Evolutionary conservation across 2,329 filamentous ascomycete species (phyloP).

Genomic region (Rhynchosporium agropyri): DNA sequence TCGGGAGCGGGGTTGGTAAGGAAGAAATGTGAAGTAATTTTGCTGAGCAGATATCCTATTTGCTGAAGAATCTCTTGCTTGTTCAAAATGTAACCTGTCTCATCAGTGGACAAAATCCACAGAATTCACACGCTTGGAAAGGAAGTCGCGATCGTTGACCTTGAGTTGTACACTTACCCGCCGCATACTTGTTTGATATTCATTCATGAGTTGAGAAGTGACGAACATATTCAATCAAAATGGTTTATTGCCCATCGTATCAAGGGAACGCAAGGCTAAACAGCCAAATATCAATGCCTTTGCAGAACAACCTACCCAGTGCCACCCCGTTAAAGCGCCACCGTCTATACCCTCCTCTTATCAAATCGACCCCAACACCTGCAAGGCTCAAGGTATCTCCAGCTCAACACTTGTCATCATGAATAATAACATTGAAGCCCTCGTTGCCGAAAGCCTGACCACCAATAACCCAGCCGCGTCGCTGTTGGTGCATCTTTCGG

Average conservation of each 20-base stretch:
- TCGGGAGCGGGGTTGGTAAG: not conserved
- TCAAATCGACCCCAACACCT: too few relatives aligned
- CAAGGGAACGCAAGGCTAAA: too few relatives aligned
- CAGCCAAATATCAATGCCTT: too few relatives aligned
- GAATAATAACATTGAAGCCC: constrained; percentile 4
- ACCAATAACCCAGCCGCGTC: not conserved
- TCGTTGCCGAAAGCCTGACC: constrained; percentile 2
- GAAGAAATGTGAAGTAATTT: not conserved
- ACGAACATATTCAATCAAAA: too few relatives aligned
- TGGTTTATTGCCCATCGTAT: too few relatives aligned
- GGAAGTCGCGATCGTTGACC: too few relatives aligned
- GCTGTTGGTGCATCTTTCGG: not conserved
- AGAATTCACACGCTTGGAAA: not conserved
- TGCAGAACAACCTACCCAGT: not conserved
- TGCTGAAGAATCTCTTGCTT: not conserved
- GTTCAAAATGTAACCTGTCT: too few relatives aligned
- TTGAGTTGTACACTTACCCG: too few relatives aligned
- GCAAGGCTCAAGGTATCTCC: not conserved
- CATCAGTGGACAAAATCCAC: not conserved
- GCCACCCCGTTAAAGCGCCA: not conserved
- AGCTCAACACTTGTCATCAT: not conserved
- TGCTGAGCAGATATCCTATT: not conserved
- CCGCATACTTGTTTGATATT: too few relatives aligned
- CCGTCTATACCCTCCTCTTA: not conserved
- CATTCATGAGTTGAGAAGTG: too few relatives aligned